Evolutionary conservation across 371 early-diverging fungal species (phyloP), one percentile per base, ranked within the genome.

Genomic region (Mortierella polycephala): DNA sequence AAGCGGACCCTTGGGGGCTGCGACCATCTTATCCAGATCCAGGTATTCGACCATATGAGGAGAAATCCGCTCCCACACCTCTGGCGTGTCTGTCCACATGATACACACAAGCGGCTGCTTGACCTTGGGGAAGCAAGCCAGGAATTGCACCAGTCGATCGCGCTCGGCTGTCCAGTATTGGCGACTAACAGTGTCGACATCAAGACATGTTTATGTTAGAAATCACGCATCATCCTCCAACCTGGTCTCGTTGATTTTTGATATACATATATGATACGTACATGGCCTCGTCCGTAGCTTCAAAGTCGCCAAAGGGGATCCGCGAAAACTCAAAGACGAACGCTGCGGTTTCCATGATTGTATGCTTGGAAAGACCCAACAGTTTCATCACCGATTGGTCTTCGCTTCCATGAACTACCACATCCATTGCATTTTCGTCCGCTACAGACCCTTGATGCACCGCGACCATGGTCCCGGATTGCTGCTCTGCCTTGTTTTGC

Each of bases 71-170:
- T 79, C 79, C 79, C 79, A 79, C 18, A 79, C 55, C 11, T 67
- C 65, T 1, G 55, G 56, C 0, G 52, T 47, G 6, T 45, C 51
- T 1, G 70, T 62, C 73, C 79, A 79, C 53, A 79, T 47, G n/a
- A 79, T 62, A 45, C 72, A 67, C n/a, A 79, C 73, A 37, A 79
- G 54, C n/a, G 79, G 79, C 40, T 79, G 79, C 57, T 72, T 68
- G 14, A 79, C 73, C 16, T 64, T 64, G 14, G 69, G 72, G 57
- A 79, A 79, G 20, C 79, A 79, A 0, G 79, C 50, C 39, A 79
- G 46, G 60, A 69, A 79, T 10, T 62, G 61, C 16, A 69, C 59
- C 49, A 77, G 58, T 12, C 79, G 68, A 14, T 46, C 53, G 11
- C 60, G 64, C 39, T 77, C 79, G 6, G 44, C 21, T 5, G 23